A percentile compares a stretch with the other conserved stretches of the same genome.
phyloP scores from a whole-genome alignment of 305 asterid genomes.

The Fraxinus latifolia region DNA sequence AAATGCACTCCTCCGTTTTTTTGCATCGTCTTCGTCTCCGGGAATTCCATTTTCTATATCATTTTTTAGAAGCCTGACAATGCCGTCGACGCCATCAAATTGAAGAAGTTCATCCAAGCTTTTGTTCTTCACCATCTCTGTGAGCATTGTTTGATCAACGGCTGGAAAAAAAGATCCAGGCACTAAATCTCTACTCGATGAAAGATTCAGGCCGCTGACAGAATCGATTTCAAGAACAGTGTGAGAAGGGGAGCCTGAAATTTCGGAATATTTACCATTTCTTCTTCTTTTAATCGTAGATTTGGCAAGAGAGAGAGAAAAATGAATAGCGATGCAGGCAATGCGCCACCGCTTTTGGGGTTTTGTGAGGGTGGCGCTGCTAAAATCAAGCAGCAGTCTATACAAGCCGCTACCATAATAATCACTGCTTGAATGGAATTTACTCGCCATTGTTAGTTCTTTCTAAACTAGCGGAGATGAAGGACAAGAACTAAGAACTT shows the following conservation, averaged over 20 bases:
- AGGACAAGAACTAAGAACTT: not conserved
- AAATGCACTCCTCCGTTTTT: constrained; percentile 21
- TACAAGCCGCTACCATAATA: constrained; percentile 21
- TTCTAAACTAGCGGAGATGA: not conserved
- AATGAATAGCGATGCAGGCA: constrained; percentile 40
- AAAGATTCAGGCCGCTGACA: not conserved
- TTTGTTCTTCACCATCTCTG: constrained; percentile 39
- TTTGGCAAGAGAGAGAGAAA: constrained; percentile 32
- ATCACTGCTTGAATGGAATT: constrained; percentile 6
- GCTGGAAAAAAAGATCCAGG: not conserved
- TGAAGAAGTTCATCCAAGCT: constrained; percentile 13
- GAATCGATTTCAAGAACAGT: constrained; percentile 33
- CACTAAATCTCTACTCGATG: not conserved
- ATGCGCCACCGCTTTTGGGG: constrained; percentile 50
- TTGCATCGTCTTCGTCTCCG: constrained; percentile 34
- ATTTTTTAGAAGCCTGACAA: constrained; percentile 36
- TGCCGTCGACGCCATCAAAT: constrained; percentile 32
- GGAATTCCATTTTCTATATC: constrained; percentile 32
- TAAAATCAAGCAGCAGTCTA: constrained; percentile 29
- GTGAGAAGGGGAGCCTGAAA: constrained; percentile 21
- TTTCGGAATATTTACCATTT: not conserved
- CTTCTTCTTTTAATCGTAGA: constrained; percentile 5
- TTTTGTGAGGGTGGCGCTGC: constrained; percentile 38
- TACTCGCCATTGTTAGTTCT: constrained; percentile 24
- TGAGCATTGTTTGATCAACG: constrained; percentile 19